Conservation (phyloP, 805 yeast species). For the Pichia gijzeniarum region DNA sequence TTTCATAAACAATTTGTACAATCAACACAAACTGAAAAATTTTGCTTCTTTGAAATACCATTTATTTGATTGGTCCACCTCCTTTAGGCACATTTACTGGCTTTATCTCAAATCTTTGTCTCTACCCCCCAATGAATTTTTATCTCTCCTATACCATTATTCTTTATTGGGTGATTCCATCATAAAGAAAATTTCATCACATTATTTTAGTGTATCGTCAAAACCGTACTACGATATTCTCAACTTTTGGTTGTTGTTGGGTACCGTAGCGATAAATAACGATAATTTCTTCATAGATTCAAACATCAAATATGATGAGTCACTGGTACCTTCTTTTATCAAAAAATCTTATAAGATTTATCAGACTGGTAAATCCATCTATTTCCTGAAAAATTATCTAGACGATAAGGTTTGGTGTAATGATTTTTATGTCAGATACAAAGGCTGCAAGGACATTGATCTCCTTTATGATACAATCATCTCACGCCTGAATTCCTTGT, state of each 20-base stretch:
- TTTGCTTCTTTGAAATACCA: constrained; percentile 17
- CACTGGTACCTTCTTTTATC: constrained; percentile 41
- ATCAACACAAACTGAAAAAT: not conserved
- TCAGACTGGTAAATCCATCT: constrained; percentile 66
- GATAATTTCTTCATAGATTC: constrained; percentile 53
- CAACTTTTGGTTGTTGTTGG: constrained; percentile 62
- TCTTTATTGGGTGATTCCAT: constrained; percentile 59
- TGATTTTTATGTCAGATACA: constrained; percentile 5
- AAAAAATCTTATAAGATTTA: constrained; percentile 41
- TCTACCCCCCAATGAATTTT: constrained; percentile 41
- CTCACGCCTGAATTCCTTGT: constrained; percentile 38
- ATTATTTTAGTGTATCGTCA: constrained; percentile 40
- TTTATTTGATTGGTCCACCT: constrained; percentile 46
- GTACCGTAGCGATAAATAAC: constrained; percentile 43
- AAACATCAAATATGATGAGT: not conserved
- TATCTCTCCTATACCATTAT: constrained; percentile 45
- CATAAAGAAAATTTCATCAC: constrained; percentile 37
- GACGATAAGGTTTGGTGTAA: constrained; percentile 7
- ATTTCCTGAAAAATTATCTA: constrained; percentile 28
- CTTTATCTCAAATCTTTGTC: constrained; percentile 31
- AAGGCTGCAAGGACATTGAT: constrained; percentile 29
- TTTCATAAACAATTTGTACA: not conserved
- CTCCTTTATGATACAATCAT: constrained; percentile 39
- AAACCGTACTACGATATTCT: constrained; percentile 57
- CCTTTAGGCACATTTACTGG: constrained; percentile 50